Evolutionary conservation across 805 yeast genomes (phyloP).

Genomic region (Saccharomycopsis fibuligera): DNA sequence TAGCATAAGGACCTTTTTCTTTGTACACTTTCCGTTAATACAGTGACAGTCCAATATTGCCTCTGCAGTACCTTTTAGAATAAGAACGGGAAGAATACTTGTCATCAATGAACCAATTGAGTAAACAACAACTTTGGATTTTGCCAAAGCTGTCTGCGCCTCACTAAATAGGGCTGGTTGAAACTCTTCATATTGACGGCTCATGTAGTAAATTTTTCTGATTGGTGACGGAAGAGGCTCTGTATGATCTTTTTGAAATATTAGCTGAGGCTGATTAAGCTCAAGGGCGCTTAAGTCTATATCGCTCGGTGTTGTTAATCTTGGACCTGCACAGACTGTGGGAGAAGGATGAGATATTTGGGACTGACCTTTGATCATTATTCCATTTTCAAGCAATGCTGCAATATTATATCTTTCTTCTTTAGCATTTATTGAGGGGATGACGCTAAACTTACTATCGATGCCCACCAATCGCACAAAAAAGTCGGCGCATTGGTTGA

Average conservation of each 20-base stretch:
- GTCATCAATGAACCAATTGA: constrained; percentile 90
- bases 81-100: constrained; percentile 71
- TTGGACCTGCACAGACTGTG: constrained; percentile 8
- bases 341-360: constrained; percentile 83
- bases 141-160: constrained; percentile 32
- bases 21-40: constrained; percentile 24
- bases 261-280: constrained; percentile 48
- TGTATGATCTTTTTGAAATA: constrained; percentile 53
- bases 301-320: constrained; percentile 23
- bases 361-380: constrained; percentile 80
- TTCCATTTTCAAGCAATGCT: constrained; percentile 64
- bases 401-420: constrained; percentile 71
- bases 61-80: constrained; percentile 66
- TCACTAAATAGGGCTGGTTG: constrained; percentile 66
- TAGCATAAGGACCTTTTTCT: constrained; percentile 53
- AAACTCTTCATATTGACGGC: constrained; percentile 83
- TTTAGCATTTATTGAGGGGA: constrained; percentile 14
- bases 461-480: constrained; percentile 14
- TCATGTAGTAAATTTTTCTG: constrained; percentile 66
- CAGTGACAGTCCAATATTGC: constrained; percentile 44
- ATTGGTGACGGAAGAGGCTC: constrained; percentile 72
- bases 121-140: constrained; percentile 54
- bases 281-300: constrained; percentile 21
- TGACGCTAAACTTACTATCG: constrained; percentile 8
- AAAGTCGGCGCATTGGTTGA: constrained; percentile 9